Conservation (phyloP, 2,329 filamentous ascomycete species). For the Verticillium dahliae region DNA sequence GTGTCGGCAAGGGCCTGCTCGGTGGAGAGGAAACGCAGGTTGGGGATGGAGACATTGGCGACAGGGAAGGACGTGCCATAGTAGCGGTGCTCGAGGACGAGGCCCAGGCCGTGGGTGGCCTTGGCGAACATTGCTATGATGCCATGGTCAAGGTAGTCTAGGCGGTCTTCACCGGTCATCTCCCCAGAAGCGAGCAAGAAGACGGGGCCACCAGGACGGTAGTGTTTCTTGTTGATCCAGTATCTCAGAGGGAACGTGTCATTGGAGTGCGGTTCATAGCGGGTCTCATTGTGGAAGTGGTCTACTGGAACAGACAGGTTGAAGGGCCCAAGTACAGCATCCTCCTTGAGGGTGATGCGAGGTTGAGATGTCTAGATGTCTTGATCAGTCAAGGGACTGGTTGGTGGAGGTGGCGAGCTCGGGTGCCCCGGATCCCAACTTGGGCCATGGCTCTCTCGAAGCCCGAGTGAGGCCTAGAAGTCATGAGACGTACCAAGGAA, state of each 20-base stretch:
- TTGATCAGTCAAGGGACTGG: neutral
- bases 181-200: constrained; percentile 73
- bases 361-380: neutral
- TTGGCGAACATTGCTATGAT: constrained; percentile 64
- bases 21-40: constrained; percentile 74
- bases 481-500: neutral
- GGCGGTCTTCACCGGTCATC: constrained; percentile 53
- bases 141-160: constrained; percentile 73
- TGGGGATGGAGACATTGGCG: constrained; percentile 57
- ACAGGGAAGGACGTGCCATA: constrained; percentile 73
- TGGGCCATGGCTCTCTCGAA: no score
- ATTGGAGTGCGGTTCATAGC: constrained; percentile 70
- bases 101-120: constrained; percentile 66
- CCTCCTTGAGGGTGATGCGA: neutral
- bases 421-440: no score
- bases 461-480: neutral
- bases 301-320: constrained; percentile 56
- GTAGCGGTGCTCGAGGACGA: constrained; percentile 82
- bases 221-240: constrained; percentile 75
- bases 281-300: constrained; percentile 74
- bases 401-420: no score
- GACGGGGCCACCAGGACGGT: constrained; percentile 68
- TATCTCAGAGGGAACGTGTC: constrained; percentile 67
- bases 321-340: constrained; percentile 11
- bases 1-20: constrained; percentile 78